Evolutionary conservation across 768 basidiomycete species (phyloP), one percentile per base, ranked within the genome.

Genomic region (Mycena leptocephala): DNA sequence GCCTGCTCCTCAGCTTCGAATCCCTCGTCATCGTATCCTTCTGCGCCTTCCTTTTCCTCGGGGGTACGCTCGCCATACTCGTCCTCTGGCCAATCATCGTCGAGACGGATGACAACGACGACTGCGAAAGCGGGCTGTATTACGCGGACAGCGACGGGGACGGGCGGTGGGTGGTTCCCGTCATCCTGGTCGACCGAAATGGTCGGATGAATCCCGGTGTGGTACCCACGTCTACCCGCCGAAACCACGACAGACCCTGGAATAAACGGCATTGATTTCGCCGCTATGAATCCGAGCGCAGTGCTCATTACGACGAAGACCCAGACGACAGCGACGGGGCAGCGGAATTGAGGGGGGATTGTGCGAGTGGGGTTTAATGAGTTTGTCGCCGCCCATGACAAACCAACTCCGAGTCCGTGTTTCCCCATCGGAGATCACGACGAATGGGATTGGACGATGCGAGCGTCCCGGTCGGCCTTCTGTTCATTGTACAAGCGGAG

Each of bases 81-180:
- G 16, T 72, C 61, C 26, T 74, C 35, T 74, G 65, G 56, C 35
- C 66, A 7, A 24, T 74, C 35, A 16, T 68, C 66, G 3, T 14
- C 51, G 71, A 72, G 61, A 24, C 3, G 5, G 71, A 72, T 35
- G 66, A 63, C 0, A 69, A 74, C 66, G 73, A 74, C 59, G 73
- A 51, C 18, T 62, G 66, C 59, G 73, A 74, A 18, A 28, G 39
- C 26, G 73, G 59, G 37, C 10, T 74, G 22, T 68, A 74, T 37
- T 68, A 74, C 37, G 30, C 43, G 16, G 71, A 26, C 28, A 18
- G 48, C 28, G 48, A 37, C 22, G 69, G n/a, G 30, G 55, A 71
- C n/a, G 64, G 64, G 72, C 51, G 32, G n/a, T 59, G 63, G 72
- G 22, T 56, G 37, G 51, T 66, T 26, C 71, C 71, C 3, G 64